These are phyloP conservation scores for Entomortierella beljakovae DNA, from an alignment of 192 early-diverging fungal species.

Conservation along the genomic window DNA sequence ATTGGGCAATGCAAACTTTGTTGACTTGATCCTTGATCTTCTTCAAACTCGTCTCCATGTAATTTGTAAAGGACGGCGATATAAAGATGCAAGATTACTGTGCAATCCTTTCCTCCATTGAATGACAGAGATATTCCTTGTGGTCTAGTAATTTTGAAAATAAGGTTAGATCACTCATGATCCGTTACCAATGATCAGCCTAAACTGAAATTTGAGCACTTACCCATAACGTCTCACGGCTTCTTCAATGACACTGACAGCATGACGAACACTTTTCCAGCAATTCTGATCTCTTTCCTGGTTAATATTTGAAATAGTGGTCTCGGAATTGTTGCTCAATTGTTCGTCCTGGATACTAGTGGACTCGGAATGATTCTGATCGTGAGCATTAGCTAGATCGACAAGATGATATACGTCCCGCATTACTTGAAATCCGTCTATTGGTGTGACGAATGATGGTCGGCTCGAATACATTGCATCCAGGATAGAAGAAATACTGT, in stretches of 20 bases:
- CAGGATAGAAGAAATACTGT: slow-evolving; percentile 1
- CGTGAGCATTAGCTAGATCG: slow-evolving; percentile 21
- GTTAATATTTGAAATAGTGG: slow-evolving; percentile 16
- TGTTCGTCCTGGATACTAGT: background rate
- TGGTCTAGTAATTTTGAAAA: slow-evolving; percentile 64
- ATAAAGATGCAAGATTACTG: slow-evolving; percentile 87
- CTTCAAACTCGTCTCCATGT: slow-evolving; percentile 16
- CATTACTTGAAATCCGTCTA: slow-evolving; percentile 51
- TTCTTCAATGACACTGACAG: slow-evolving; percentile 67
- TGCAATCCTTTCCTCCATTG: slow-evolving; percentile 99
- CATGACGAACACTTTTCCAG: slow-evolving; percentile 52
- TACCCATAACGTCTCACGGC: slow-evolving; percentile 69
- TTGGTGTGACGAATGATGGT: slow-evolving; percentile 39
- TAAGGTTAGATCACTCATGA: too few relatives aligned
- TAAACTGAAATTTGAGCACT: too few relatives aligned
- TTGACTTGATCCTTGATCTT: background rate
- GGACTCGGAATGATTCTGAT: background rate
- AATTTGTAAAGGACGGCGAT: slow-evolving; percentile 70
- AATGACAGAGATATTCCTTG: slow-evolving; percentile 82
- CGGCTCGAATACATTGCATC: slow-evolving; percentile 31
- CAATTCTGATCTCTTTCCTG: slow-evolving; percentile 42
- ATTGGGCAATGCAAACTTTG: slow-evolving; percentile 56
- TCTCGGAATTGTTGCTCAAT: slow-evolving; percentile 1
- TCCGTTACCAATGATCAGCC: too few relatives aligned
- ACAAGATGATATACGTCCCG: slow-evolving; percentile 50